Evolutionary conservation across 768 basidiomycete genomes (phyloP).

Genomic region (Lyophyllum shimeji): DNA sequence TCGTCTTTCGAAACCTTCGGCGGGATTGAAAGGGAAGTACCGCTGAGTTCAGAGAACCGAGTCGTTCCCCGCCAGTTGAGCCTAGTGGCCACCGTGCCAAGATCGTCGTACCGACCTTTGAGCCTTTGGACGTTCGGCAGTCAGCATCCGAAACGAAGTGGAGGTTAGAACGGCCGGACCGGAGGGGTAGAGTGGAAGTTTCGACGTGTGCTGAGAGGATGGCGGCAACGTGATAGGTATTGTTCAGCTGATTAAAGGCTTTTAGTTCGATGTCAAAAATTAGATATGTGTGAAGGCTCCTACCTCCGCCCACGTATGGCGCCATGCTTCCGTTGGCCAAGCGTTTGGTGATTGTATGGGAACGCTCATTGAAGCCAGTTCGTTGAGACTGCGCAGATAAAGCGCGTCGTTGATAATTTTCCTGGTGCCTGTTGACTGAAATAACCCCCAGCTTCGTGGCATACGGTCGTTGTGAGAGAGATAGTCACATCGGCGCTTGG

Average conservation of each 20-base stretch:
- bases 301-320: conserved; percentile 23
- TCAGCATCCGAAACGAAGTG: conserved; percentile 4
- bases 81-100: conserved; percentile 44
- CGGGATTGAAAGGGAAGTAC: conserved; percentile 44
- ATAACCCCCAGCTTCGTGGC: conserved; percentile 12
- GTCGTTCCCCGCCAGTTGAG: conserved; percentile 55
- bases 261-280: not conserved
- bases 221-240: conserved; percentile 53
- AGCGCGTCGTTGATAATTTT: conserved; percentile 63
- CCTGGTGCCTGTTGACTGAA: conserved; percentile 35
- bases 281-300: conserved; percentile 10
- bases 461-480: conserved; percentile 5
- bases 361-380: conserved; percentile 47
- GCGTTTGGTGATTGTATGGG: conserved; percentile 46
- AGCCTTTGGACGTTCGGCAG: conserved; percentile 24
- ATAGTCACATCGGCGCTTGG: conserved; percentile 45
- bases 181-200: conserved; percentile 55
- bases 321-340: conserved; percentile 40
- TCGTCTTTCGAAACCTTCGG: conserved; percentile 26
- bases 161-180: conserved; percentile 34
- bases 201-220: conserved; percentile 60
- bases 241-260: conserved; percentile 23
- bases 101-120: conserved; percentile 28
- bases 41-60: conserved; percentile 56
- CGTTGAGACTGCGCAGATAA: conserved; percentile 49